Conservation (phyloP, 148 eudicot species). For the Chenopodium berlandieri region DNA sequence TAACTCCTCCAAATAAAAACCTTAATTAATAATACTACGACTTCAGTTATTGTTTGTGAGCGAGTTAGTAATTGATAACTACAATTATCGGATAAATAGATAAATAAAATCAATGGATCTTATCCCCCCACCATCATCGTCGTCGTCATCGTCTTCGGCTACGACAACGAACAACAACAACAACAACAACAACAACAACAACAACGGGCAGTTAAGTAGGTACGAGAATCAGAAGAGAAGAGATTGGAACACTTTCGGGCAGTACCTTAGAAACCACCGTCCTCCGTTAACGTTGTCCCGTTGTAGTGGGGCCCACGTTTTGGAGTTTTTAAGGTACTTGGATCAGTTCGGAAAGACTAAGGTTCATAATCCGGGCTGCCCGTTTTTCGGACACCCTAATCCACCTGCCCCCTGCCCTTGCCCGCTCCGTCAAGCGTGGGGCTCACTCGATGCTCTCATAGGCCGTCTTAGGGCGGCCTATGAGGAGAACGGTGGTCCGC, state of each 20-base stretch:
- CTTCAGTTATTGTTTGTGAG: too few species aligned
- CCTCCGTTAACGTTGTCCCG: slow-evolving; percentile 61
- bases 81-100: too few species aligned
- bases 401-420: slow-evolving; percentile 69
- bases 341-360: slow-evolving; percentile 75
- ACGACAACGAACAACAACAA: too few species aligned
- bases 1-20: too few species aligned
- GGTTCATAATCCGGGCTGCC: slow-evolving; percentile 52
- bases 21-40: too few species aligned
- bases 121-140: slow-evolving; percentile 5
- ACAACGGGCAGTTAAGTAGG: slow-evolving; percentile 45
- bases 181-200: not conserved
- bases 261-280: slow-evolving; percentile 67
- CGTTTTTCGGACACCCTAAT: slow-evolving; percentile 58
- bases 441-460: slow-evolving; percentile 64
- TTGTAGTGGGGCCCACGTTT: slow-evolving; percentile 79
- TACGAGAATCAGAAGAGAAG: slow-evolving; percentile 82
- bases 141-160: not conserved
- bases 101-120: slow-evolving; percentile 22
- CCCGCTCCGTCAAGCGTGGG: slow-evolving; percentile 72
- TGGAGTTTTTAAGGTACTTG: slow-evolving; percentile 64
- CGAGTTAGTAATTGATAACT: too few species aligned
- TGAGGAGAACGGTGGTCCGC: slow-evolving; percentile 59
- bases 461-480: slow-evolving; percentile 68
- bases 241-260: slow-evolving; percentile 81